Percentiles rank a stretch among this genome's conserved stretches.
phyloP scores from a whole-genome alignment of 2,329 filamentous ascomycete genomes.

The Penicillium sp. region DNA sequence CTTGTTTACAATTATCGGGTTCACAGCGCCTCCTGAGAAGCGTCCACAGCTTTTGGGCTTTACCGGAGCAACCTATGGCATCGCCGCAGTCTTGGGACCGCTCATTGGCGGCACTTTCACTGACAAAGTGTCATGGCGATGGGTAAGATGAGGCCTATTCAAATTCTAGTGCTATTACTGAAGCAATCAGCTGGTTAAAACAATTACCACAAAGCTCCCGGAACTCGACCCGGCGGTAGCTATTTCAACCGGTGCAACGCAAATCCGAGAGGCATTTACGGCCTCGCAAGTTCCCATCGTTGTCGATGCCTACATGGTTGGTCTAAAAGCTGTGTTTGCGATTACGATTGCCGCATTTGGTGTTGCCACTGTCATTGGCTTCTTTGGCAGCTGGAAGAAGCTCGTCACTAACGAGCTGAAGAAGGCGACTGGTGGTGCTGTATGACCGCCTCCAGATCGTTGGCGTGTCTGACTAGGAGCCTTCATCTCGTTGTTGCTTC shows the following conservation, averaged over 20 bases:
- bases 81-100: constrained; percentile 49
- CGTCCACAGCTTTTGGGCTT: constrained; percentile 37
- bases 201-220: not conserved
- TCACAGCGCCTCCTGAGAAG: constrained; percentile 3
- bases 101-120: constrained; percentile 49
- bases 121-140: constrained; percentile 45
- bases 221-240: not conserved
- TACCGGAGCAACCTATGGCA: constrained; percentile 50
- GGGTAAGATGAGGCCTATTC: constrained; percentile 28
- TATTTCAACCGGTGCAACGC: constrained; percentile 5
- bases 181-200: constrained; percentile 25
- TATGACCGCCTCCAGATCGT: not conserved
- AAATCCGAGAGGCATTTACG: constrained; percentile 3
- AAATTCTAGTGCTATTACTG: not conserved
- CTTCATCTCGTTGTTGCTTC: not conserved
- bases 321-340: constrained; percentile 8
- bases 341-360: constrained; percentile 15
- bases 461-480: not conserved
- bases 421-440: not conserved
- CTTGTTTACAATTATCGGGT: constrained; percentile 26
- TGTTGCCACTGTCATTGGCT: constrained; percentile 16
- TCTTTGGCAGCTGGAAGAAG: not conserved
- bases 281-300: not conserved
- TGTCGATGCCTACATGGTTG: constrained; percentile 8
- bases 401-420: not conserved